phyloP scores from a whole-genome alignment of 306 rosid species.

The Ammopiptanthus mongolicus region DNA sequence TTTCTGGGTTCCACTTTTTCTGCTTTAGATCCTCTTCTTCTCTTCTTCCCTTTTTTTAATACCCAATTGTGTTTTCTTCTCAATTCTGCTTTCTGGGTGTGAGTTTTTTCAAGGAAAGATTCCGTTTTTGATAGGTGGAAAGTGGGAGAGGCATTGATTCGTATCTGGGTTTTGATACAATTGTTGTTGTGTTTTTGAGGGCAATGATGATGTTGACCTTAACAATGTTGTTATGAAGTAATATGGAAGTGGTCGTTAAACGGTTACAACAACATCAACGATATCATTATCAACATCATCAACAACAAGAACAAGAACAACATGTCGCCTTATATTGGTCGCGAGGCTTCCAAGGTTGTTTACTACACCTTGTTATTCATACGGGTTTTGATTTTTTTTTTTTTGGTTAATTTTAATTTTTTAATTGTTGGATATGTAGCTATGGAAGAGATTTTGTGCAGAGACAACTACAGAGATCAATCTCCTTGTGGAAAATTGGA shows the following conservation, averaged over 20 bases:
- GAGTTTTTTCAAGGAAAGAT: slow-evolving; percentile 2
- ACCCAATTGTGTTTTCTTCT: background rate
- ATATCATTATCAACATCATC: background rate
- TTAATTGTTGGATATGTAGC: slow-evolving; percentile 44
- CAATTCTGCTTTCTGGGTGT: slow-evolving; percentile 22
- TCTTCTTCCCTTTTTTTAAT: background rate
- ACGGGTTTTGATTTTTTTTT: background rate
- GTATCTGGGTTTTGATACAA: slow-evolving; percentile 29
- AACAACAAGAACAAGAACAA: slow-evolving; percentile 20
- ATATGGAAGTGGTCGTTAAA: slow-evolving; percentile 67
- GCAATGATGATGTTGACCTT: slow-evolving; percentile 59
- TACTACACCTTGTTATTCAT: background rate
- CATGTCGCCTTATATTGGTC: slow-evolving; percentile 92
- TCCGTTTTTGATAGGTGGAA: slow-evolving; percentile 16
- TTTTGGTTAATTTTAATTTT: background rate
- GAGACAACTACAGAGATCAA: slow-evolving; percentile 66
- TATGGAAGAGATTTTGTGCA: slow-evolving; percentile 67
- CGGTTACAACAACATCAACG: slow-evolving; percentile 18
- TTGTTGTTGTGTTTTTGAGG: slow-evolving; percentile 22
- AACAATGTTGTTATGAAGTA: slow-evolving; percentile 56
- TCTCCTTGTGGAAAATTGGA: slow-evolving; percentile 81
- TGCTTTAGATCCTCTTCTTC: slow-evolving; percentile 29
- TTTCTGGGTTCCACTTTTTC: slow-evolving; percentile 25
- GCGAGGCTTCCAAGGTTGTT: slow-evolving; percentile 87
- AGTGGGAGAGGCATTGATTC: background rate